A percentile compares a stretch with the other conserved stretches of the same genome.
These are phyloP conservation scores for Aspergillus floridensis DNA, from an alignment of 2,329 filamentous ascomycete genomes.

Conservation along the genomic window DNA sequence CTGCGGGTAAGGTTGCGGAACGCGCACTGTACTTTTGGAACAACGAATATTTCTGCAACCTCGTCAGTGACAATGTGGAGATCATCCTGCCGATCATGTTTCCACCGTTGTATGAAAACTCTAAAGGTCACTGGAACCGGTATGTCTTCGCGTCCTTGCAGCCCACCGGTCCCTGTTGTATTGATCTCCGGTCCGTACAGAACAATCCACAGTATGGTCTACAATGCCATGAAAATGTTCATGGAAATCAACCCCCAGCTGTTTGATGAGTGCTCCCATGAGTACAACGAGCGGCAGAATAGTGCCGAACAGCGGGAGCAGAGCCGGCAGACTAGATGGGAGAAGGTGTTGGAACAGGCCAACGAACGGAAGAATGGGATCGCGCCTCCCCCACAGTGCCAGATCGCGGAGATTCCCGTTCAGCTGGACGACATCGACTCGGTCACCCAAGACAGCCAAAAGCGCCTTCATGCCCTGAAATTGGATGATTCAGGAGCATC, in stretches of 20 bases:
- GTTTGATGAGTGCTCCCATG: slow-evolving; percentile 97
- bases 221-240: slow-evolving; percentile 99
- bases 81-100: slow-evolving; percentile 99
- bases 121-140: slow-evolving; percentile 99
- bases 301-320: slow-evolving; percentile 81
- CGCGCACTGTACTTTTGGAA: slow-evolving; percentile 99
- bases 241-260: slow-evolving; percentile 99
- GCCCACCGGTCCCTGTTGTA: not conserved
- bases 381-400: slow-evolving; percentile 34
- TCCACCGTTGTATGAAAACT: slow-evolving; percentile 95
- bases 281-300: slow-evolving; percentile 96
- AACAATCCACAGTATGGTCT: slow-evolving; percentile 99
- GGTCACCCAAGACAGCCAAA: slow-evolving; percentile 76
- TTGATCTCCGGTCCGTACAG: slow-evolving; percentile 52
- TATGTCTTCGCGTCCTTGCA: slow-evolving; percentile 45
- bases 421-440: slow-evolving; percentile 71
- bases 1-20: slow-evolving; percentile 70
- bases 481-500: slow-evolving; percentile 62
- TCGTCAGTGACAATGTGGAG: slow-evolving; percentile 98
- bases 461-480: slow-evolving; percentile 84
- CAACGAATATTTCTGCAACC: slow-evolving; percentile 99
- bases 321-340: slow-evolving; percentile 83
- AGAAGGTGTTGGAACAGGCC: slow-evolving; percentile 76
- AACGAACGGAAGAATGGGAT: slow-evolving; percentile 61
- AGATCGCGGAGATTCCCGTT: slow-evolving; percentile 46